Percentiles rank a stretch among this genome's conserved stretches.
These are phyloP conservation scores for Eucalyptus virginea DNA, from an alignment of 345 rosid species.

Conservation along the genomic window DNA sequence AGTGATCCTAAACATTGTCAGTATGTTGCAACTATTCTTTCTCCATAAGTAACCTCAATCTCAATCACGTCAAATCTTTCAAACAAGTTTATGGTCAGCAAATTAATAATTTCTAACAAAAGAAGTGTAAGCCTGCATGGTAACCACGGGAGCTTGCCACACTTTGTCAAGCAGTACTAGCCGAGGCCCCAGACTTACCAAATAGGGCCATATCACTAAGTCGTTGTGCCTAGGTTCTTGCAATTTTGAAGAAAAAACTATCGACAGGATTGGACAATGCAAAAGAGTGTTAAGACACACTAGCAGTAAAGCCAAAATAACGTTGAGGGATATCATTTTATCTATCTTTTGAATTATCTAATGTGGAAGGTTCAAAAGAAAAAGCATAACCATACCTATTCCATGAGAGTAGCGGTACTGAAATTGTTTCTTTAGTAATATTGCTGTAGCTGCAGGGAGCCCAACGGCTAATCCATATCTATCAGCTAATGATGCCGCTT, in stretches of 20 bases:
- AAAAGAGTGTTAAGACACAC: neutral
- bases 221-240: neutral
- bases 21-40: neutral
- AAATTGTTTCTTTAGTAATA: conserved; percentile 61
- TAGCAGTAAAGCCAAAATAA: neutral
- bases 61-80: neutral
- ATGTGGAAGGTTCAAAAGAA: neutral
- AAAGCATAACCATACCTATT: conserved; percentile 40
- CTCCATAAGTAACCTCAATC: neutral
- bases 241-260: neutral
- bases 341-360: neutral
- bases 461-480: conserved; percentile 71
- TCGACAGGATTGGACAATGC: neutral
- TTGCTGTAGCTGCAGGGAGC: conserved; percentile 72
- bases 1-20: neutral
- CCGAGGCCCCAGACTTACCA: neutral
- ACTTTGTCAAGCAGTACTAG: neutral
- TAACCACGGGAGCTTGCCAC: neutral
- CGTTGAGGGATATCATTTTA: neutral
- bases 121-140: neutral
- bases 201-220: neutral
- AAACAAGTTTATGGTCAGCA: neutral
- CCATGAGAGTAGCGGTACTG: conserved; percentile 74
- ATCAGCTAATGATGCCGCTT: conserved; percentile 81
- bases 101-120: neutral